Base-by-base conservation (phyloP, 768 basidiomycete genomes). In the Boletus coccyginus region DNA sequence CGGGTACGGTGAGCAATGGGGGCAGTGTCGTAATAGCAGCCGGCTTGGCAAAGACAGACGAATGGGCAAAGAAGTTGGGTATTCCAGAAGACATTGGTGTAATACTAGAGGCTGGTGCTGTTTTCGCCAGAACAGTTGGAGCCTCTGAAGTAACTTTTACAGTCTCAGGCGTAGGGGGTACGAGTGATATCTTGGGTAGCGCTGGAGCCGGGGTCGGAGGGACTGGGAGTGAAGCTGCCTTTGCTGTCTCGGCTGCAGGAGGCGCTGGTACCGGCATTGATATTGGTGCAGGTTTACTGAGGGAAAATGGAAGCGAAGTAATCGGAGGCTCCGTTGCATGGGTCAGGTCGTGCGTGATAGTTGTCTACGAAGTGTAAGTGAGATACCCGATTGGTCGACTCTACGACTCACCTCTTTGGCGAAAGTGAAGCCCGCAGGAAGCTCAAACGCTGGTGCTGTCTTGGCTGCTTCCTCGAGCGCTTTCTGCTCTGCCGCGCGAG, bases 241-340 rank as follows among this genome's bases (percentile, higher is more conserved):
- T 60, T 13, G 57, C 47, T 24, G 53, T 51, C 46, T 66, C 63
- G 1, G 63, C 59, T 13, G 52, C 45, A 17, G 43, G 46, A 38
- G 65, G 59, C 5, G 63, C 58, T 17, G 59, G 48, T 27, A 61
- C 42, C 3, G 53, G 32, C 16, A 32, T 14, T 0, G 53, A 53
- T 16, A n/a, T 38, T 3, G 46, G 17, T 33, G 65, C 57, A 35
- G 77, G 59, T 62, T 75, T 78, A n/a, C 73, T 70, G 50, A 88
- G 74, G 10, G 86, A 88, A 68, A 87, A 88, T 11, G 87, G 89
- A 51, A 88, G 73, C 9, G 80, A 74, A 32, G 75, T 45, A 51
- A 88, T 83, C 0, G 87, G 87, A n/a, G 85, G 84, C 57, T 89
- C 88, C 64, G 84, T 85, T 16, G 80, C 81, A 17, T 71, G 67